These are phyloP conservation scores for Yamadazyma paraphyllophila DNA, from an alignment of 805 yeast genomes.

Conservation along the genomic window DNA sequence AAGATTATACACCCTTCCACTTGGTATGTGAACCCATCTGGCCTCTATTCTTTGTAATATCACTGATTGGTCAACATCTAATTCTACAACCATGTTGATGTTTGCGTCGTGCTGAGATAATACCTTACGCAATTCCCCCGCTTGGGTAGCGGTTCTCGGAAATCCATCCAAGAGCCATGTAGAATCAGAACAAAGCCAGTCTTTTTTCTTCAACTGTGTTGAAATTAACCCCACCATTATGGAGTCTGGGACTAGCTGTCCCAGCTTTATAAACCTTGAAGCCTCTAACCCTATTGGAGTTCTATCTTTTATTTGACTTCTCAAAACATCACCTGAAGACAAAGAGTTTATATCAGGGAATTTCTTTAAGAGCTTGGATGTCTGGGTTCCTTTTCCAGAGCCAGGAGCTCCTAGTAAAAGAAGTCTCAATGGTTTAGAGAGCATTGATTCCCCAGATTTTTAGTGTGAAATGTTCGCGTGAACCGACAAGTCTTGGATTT, in stretches of 20 bases:
- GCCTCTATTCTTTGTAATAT: constrained; percentile 80
- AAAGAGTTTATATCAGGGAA: constrained; percentile 56
- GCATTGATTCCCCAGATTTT: constrained; percentile 5
- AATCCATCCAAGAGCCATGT: constrained; percentile 89
- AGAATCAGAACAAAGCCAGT: constrained; percentile 44
- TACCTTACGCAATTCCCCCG: constrained; percentile 50
- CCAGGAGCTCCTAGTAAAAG: constrained; percentile 93
- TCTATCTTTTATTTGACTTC: constrained; percentile 58
- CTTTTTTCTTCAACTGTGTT: constrained; percentile 40
- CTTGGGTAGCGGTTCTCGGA: constrained; percentile 80
- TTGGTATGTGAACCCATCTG: constrained; percentile 78
- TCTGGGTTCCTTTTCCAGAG: constrained; percentile 90
- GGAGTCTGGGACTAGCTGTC: constrained; percentile 71
- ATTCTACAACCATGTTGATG: constrained; percentile 77
- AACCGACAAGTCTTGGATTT: too few relatives aligned
- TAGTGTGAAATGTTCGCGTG: neutral
- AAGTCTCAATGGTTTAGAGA: constrained; percentile 53
- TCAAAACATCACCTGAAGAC: constrained; percentile 81
- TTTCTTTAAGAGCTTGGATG: constrained; percentile 57
- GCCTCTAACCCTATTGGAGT: constrained; percentile 61
- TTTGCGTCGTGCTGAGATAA: constrained; percentile 37
- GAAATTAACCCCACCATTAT: constrained; percentile 61
- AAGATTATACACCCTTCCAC: constrained; percentile 84
- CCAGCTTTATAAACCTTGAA: constrained; percentile 52
- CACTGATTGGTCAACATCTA: constrained; percentile 82